phyloP scores from a whole-genome alignment of 2,329 filamentous ascomycete genomes.

The Aspergillus japonicus region DNA sequence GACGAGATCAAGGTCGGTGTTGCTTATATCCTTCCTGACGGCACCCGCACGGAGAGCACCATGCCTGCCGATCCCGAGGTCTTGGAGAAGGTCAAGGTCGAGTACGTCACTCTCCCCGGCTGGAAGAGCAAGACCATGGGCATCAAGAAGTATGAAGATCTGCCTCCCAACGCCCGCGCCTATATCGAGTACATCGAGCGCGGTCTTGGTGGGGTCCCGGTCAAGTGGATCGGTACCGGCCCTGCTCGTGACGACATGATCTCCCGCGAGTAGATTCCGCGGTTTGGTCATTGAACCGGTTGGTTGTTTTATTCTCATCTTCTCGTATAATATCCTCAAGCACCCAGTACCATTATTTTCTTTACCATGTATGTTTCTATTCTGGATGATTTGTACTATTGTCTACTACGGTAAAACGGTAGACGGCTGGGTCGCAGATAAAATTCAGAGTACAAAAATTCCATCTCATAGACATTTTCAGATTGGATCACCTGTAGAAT shows the following conservation, averaged over 20 bases:
- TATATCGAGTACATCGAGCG: conserved; percentile 63
- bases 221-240: conserved; percentile 65
- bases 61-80: conserved; percentile 59
- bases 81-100: conserved; percentile 54
- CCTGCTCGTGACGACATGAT: conserved; percentile 64
- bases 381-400: conserved; percentile 5
- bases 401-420: background rate
- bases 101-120: conserved; percentile 60
- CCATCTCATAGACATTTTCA: background rate
- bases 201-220: conserved; percentile 54
- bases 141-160: conserved; percentile 54
- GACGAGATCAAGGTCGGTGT: conserved; percentile 62
- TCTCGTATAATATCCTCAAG: conserved; percentile 5
- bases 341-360: background rate
- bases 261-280: conserved; percentile 36
- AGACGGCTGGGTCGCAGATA: background rate
- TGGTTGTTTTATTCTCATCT: background rate
- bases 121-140: conserved; percentile 63
- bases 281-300: background rate
- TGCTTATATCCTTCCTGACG: conserved; percentile 54
- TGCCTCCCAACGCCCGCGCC: conserved; percentile 57
- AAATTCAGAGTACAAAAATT: conserved; percentile 1
- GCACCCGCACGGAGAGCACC: conserved; percentile 49
- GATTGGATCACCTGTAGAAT: too few relatives aligned
- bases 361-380: background rate